A percentile compares a stretch with the other conserved stretches of the same genome.
phyloP scores from a whole-genome alignment of 2,329 filamentous ascomycete species.

The Huntiella moniliformis region DNA sequence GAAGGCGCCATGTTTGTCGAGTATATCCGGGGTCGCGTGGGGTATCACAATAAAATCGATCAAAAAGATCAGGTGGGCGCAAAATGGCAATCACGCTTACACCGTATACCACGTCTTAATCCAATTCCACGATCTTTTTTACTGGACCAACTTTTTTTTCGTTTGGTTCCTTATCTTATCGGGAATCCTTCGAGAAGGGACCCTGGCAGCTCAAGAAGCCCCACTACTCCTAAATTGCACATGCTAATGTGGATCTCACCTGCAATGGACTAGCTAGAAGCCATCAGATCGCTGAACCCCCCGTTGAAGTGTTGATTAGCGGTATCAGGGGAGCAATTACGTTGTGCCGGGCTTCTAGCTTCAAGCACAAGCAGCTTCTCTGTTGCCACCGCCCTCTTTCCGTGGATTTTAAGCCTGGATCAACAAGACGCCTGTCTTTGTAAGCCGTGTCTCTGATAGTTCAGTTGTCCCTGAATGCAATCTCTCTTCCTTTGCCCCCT shows the following conservation, averaged over 20 bases:
- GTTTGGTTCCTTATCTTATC: conserved; percentile 4
- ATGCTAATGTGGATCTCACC: conserved; percentile 5
- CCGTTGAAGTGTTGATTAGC: neutral
- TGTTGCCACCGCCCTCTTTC: neutral
- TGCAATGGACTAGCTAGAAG: neutral
- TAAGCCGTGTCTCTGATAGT: neutral
- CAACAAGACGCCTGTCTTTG: conserved; percentile 2
- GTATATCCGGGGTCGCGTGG: neutral
- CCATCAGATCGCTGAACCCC: neutral
- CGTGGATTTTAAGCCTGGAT: conserved; percentile 7
- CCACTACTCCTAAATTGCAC: neutral
- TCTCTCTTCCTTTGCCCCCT: conserved; percentile 4
- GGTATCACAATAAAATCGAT: neutral
- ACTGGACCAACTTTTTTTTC: conserved; percentile 4
- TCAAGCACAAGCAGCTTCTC: neutral
- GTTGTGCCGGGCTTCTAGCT: neutral
- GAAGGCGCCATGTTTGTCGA: conserved; percentile 25
- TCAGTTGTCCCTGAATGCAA: neutral
- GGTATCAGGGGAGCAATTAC: neutral
- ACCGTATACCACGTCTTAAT: neutral
- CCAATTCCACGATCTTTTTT: neutral
- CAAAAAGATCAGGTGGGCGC: neutral
- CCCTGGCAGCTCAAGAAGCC: neutral
- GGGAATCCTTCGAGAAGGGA: neutral
- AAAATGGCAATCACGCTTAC: conserved; percentile 2